Conservation (phyloP, 345 rosid genomes). For the Populus alba region DNA sequence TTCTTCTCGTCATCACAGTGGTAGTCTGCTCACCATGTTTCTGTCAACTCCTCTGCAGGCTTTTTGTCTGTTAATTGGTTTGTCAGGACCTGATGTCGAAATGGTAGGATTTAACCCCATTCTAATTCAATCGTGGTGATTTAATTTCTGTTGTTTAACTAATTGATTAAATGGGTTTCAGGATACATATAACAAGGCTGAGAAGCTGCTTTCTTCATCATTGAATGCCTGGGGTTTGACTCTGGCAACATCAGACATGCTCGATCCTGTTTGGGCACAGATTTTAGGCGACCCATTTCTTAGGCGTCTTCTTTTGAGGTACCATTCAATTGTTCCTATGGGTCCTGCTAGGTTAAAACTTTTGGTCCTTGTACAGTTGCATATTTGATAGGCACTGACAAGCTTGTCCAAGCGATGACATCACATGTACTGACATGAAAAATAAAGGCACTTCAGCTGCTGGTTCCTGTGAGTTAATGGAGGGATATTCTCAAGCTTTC, state of each 20-base stretch:
- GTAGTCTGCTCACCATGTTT: slow-evolving; percentile 77
- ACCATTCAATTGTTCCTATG: slow-evolving; percentile 11
- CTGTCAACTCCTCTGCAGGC: slow-evolving; percentile 88
- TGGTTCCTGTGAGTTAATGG: too few relatives aligned
- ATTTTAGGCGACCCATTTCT: slow-evolving; percentile 81
- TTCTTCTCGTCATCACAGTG: slow-evolving; percentile 63
- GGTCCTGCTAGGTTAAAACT: too few relatives aligned
- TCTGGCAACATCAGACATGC: slow-evolving; percentile 61
- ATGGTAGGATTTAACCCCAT: slow-evolving; percentile 44
- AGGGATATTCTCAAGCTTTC: too few relatives aligned
- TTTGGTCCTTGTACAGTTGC: too few relatives aligned
- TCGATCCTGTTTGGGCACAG: slow-evolving; percentile 92
- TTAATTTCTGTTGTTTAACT: slow-evolving; percentile 8
- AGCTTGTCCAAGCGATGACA: too few relatives aligned
- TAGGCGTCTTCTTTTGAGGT: slow-evolving; percentile 85
- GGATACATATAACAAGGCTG: slow-evolving; percentile 62
- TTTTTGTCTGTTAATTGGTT: slow-evolving; percentile 72
- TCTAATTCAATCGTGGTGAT: slow-evolving; percentile 12
- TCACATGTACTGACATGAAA: too few relatives aligned
- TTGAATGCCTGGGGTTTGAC: slow-evolving; percentile 77
- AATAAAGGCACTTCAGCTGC: too few relatives aligned
- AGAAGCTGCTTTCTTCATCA: slow-evolving; percentile 64
- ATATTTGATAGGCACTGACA: too few relatives aligned
- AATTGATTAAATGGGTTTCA: slow-evolving; percentile 28
- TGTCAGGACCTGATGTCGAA: slow-evolving; percentile 65